Percentiles rank a stretch among this genome's conserved stretches.
Evolutionary conservation across 2,329 filamentous ascomycete genomes (phyloP).

Genomic region (Aspergillus phoenicis): DNA sequence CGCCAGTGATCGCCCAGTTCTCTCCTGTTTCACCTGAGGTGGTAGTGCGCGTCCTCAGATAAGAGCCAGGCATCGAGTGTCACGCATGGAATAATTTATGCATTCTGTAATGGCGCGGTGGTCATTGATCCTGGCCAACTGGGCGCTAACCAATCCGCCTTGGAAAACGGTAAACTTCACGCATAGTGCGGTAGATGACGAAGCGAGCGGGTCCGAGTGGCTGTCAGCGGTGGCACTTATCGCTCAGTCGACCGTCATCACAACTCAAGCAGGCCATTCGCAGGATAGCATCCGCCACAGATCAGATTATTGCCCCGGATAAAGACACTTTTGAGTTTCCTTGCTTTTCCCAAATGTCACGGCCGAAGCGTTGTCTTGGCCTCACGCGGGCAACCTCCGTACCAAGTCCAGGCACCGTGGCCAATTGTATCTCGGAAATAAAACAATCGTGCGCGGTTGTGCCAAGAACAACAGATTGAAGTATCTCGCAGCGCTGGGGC

Average conservation of each 20-base stretch:
- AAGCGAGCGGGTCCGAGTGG: conserved; percentile 6
- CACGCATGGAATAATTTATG: background rate
- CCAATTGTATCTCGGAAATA: background rate
- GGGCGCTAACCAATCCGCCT: background rate
- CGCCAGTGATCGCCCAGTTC: background rate
- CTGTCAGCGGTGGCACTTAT: background rate
- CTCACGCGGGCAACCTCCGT: background rate
- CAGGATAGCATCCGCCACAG: background rate
- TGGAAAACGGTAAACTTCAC: background rate
- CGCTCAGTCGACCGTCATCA: background rate
- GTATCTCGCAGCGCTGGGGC: background rate
- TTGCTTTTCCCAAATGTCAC: background rate
- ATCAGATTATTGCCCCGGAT: conserved; percentile 3
- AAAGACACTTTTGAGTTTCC: background rate
- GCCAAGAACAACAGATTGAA: background rate
- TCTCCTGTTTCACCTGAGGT: background rate
- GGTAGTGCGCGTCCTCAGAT: background rate
- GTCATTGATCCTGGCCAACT: background rate
- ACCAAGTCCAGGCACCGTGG: background rate
- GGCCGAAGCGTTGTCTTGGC: background rate
- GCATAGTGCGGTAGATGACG: background rate
- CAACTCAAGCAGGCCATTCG: background rate
- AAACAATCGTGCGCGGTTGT: background rate
- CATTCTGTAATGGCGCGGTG: background rate
- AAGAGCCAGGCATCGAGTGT: background rate